Evolutionary conservation across 768 basidiomycete species (phyloP), one percentile per base, ranked within the genome.

Genomic region (Termitomyces sp.): DNA sequence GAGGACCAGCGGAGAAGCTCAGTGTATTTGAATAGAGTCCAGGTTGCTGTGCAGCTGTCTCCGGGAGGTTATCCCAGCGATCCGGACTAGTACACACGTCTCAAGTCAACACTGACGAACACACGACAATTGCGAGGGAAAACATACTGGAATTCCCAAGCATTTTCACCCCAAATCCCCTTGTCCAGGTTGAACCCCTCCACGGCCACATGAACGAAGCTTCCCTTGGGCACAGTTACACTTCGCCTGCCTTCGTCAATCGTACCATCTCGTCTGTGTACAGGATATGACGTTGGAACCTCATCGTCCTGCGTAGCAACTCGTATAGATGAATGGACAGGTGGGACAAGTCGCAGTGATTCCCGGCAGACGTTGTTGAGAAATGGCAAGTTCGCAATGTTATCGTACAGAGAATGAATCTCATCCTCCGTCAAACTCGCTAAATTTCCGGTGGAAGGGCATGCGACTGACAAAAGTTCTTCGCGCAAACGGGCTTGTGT

Each of bases 101-200:
- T 35, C 17, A 19, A 43, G 26, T 52, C 40, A 49, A 17, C 19
- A 35, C 12, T 17, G 21, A 44, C 53, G 19, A 41, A 2, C 30
- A 42, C 47, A 43, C 37, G 45, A n/a, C 40, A 34, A 40, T 14
- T 51, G 17, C 50, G 12, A 51, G 10, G 32, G 49, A 41, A 38
- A 5, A 41, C 83, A 60, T 65, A 92, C 91, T 83, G 78, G 68
- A 92, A 94, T 26, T 82, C 77, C 88, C 88, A 90, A 32, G 86
- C 89, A 64, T 89, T 83, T 24, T 81, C 74, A 5, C 92, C 92
- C 89, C 91, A 93, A 26, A 92, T 76, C 17, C 70, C 78, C 54
- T 83, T 84, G 65, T 91, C 88, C 26, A 90, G 70, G 65, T 90
- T 91, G 71, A 92, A 83, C 2, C 82, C 89, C 60, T 92, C 90